These are phyloP conservation scores for Scedosporium dehoogii DNA, from an alignment of 2,329 filamentous ascomycete genomes.

Conservation along the genomic window DNA sequence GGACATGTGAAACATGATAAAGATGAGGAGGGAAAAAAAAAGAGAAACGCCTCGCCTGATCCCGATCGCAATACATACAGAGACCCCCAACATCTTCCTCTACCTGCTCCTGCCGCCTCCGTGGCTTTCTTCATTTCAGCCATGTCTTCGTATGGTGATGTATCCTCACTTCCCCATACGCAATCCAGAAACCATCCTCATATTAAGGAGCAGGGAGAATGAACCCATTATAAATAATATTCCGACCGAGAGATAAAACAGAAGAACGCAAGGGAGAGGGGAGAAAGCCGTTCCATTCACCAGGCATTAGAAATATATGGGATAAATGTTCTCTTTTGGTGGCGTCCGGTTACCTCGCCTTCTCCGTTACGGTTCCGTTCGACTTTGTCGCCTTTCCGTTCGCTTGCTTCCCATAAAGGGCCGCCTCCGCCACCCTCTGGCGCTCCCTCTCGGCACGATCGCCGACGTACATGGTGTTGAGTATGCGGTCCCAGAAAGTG, in stretches of 20 bases:
- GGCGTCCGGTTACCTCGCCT: neutral
- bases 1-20: neutral
- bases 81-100: constrained; percentile 4
- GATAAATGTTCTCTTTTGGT: neutral
- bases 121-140: neutral
- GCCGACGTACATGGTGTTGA: constrained; percentile 77
- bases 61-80: neutral
- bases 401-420: neutral
- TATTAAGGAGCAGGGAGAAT: constrained; percentile 12
- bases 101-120: constrained; percentile 1
- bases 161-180: neutral
- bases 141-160: neutral
- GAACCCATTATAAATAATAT: constrained; percentile 15
- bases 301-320: neutral
- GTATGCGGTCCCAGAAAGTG: constrained; percentile 81
- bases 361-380: neutral
- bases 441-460: constrained; percentile 31
- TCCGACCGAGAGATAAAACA: neutral
- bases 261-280: neutral
- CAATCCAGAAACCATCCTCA: constrained; percentile 9
- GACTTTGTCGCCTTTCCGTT: neutral
- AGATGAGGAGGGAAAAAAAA: neutral
- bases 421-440: neutral
- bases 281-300: neutral
- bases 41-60: neutral